A percentile compares a stretch with the other conserved stretches of the same genome.
These are phyloP conservation scores for Candida montana DNA, from an alignment of 805 yeast species.

Conservation along the genomic window DNA sequence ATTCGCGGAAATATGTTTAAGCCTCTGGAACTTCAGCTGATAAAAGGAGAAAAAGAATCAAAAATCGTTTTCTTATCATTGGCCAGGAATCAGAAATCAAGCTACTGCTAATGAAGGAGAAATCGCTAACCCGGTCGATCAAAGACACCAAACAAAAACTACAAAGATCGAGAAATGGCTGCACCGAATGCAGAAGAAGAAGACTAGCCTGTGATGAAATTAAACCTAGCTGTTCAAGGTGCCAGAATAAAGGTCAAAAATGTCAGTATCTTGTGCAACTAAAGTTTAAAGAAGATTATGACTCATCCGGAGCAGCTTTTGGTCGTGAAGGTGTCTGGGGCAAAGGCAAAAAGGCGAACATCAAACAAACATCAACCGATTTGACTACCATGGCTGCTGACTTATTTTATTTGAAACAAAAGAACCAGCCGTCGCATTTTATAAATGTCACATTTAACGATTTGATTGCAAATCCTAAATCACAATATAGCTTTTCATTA, in stretches of 20 bases:
- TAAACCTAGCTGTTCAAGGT: slow-evolving; percentile 7
- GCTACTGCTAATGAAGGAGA: not conserved
- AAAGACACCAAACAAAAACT: slow-evolving; percentile 1
- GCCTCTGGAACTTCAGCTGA: too few relatives aligned
- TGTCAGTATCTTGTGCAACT: slow-evolving; percentile 6
- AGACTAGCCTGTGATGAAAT: slow-evolving; percentile 6
- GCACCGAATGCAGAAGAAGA: slow-evolving; percentile 3
- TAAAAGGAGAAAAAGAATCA: too few relatives aligned
- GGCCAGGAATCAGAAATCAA: too few relatives aligned
- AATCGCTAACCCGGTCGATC: not conserved
- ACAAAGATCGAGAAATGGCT: slow-evolving; percentile 5
- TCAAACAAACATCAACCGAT: not conserved
- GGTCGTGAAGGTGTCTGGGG: slow-evolving; percentile 12
- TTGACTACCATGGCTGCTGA: not conserved
- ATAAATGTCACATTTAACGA: slow-evolving; percentile 4
- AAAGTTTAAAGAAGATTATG: slow-evolving; percentile 10
- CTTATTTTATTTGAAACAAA: not conserved
- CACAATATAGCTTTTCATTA: not conserved
- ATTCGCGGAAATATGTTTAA: too few relatives aligned
- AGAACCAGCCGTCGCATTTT: slow-evolving; percentile 2
- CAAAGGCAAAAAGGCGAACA: not conserved
- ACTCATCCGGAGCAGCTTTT: slow-evolving; percentile 7
- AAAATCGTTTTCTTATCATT: too few relatives aligned
- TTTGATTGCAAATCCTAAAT: not conserved
- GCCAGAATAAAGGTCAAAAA: not conserved